Evolutionary conservation across 2,329 filamentous ascomycete genomes (phyloP), one percentile per base, ranked within the genome.

Genomic region (Verruconis gallopava): DNA sequence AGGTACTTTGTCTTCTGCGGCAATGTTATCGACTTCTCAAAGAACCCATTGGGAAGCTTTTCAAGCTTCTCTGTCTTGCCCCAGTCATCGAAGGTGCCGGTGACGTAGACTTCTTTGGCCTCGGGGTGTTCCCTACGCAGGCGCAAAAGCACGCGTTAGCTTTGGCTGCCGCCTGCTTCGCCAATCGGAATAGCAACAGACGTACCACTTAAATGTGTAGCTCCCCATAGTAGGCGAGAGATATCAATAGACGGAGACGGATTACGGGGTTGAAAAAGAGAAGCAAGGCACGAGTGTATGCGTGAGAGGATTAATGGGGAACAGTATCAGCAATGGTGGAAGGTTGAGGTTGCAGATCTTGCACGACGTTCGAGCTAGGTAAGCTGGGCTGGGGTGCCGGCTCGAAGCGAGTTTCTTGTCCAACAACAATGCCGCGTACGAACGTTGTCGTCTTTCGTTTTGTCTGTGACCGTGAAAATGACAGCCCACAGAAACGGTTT

Each of bases 1-100:
- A 80, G 79, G 52, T 93, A 80, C 67, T 91, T 94, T 38, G 68
- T 65, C 13, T 68, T 65, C 43, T 75, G 67, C 38, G 80, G 69
- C 22, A 96, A 70, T 41, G 75, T 67, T 46, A 98, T 85, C 22
- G 76, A 75, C 70, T 94, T 94, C 63, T 81, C 71, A 62, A 93
- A 93, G 53, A 72, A 54, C 9, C 25, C 25, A 38, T 77, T 69
- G 57, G 73, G 81, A 32, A 77, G 71, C 66, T 85, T 85, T 37
- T 86, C 78, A 44, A 98, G 73, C 67, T 82, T 75, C 60, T 89
- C 75, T 44, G 77, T 85, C 71, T 91, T 89, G 51, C 74, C 73
- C 91, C 91, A 98, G 66, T 85, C 74, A 65, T 96, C 89, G 59
- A 96, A 96, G 48, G 84, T 89, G 59, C 91, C 91, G 32, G 89